Conservation (phyloP, 2,329 filamentous ascomycete genomes). For the Neurospora crassa region DNA sequence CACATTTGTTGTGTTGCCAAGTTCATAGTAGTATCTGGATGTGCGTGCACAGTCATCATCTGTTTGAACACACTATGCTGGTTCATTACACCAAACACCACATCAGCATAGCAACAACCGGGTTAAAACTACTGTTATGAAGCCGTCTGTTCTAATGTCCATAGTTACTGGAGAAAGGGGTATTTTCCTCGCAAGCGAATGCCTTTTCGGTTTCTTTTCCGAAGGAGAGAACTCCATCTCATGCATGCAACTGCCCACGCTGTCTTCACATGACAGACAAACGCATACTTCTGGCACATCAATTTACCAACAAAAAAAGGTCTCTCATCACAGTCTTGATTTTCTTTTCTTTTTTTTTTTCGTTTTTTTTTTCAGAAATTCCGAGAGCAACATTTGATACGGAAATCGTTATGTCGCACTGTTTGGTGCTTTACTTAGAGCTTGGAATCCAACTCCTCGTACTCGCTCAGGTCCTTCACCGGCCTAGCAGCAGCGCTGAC, state of each 20-base stretch:
- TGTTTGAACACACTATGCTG: not conserved
- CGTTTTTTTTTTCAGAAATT: not conserved
- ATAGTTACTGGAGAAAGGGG: not conserved
- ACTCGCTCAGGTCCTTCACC: conserved; percentile 68
- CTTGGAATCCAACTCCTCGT: conserved; percentile 78
- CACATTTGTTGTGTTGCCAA: not conserved
- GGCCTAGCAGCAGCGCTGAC: conserved; percentile 65
- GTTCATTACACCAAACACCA: not conserved
- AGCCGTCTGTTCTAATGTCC: not conserved
- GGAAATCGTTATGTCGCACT: not conserved
- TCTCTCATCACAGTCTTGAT: not conserved
- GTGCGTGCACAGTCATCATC: not conserved
- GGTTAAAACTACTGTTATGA: not conserved
- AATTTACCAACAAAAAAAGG: not conserved
- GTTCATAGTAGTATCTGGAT: not conserved
- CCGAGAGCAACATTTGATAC: not conserved
- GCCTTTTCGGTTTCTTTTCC: not conserved
- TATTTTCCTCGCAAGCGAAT: not conserved
- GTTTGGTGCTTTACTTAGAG: conserved; percentile 40
- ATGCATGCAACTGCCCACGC: not conserved
- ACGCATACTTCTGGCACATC: not conserved
- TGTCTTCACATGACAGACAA: not conserved
- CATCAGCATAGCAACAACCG: not conserved
- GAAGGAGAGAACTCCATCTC: not conserved
- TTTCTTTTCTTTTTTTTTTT: too few relatives aligned